Evolutionary conservation across 2,329 filamentous ascomycete species (phyloP).

Genomic region (Fusarium metavorans): DNA sequence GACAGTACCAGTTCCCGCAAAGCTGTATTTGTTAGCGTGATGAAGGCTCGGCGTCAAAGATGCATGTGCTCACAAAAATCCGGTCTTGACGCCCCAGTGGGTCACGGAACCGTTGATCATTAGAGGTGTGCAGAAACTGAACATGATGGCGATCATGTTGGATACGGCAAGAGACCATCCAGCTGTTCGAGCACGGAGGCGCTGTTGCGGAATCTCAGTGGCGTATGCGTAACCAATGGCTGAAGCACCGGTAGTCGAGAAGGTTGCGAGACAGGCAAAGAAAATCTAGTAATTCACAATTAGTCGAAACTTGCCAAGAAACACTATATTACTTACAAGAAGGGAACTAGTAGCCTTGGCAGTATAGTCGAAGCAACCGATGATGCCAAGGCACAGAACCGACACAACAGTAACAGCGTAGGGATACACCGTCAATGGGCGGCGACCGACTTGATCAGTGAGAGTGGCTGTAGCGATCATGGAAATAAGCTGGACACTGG

Average conservation of each 20-base stretch:
- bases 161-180: slow-evolving; percentile 49
- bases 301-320: neutral
- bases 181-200: slow-evolving; percentile 16
- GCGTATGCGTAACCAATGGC: slow-evolving; percentile 28
- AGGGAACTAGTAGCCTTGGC: slow-evolving; percentile 25
- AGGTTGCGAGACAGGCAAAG: slow-evolving; percentile 28
- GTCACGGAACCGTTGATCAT: slow-evolving; percentile 54
- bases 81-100: slow-evolving; percentile 59
- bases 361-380: slow-evolving; percentile 30
- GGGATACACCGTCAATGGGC: slow-evolving; percentile 18
- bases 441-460: slow-evolving; percentile 21
- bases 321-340: neutral
- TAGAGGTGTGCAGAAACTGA: slow-evolving; percentile 57
- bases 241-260: slow-evolving; percentile 25
- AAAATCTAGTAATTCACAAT: slow-evolving; percentile 10
- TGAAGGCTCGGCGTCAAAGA: slow-evolving; percentile 9
- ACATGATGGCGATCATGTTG: slow-evolving; percentile 56
- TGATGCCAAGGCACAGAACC: slow-evolving; percentile 24
- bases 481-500: slow-evolving; percentile 21
- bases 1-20: slow-evolving; percentile 49
- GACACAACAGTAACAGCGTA: slow-evolving; percentile 24
- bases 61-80: slow-evolving; percentile 54
- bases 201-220: slow-evolving; percentile 22
- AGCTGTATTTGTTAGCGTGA: slow-evolving; percentile 36
- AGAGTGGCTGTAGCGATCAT: slow-evolving; percentile 24